A percentile compares a stretch with the other conserved stretches of the same genome.
These are phyloP conservation scores for Phoma sp. DNA, from an alignment of 2,329 filamentous ascomycete genomes.

Conservation along the genomic window DNA sequence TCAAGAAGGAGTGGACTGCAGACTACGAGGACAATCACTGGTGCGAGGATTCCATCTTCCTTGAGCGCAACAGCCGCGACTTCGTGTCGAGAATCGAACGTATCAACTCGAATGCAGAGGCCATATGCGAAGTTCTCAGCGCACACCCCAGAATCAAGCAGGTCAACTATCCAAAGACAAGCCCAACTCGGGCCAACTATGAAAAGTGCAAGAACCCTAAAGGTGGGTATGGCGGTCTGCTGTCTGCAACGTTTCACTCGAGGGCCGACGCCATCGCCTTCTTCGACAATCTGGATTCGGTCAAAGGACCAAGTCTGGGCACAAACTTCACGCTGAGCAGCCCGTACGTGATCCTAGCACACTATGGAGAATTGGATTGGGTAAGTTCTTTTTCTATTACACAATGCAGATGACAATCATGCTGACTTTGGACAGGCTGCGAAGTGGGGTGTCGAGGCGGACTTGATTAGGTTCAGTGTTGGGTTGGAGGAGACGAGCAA, in stretches of 20 bases:
- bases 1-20: slow-evolving; percentile 70
- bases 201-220: slow-evolving; percentile 75
- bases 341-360: slow-evolving; percentile 89
- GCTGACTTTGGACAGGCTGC: slow-evolving; percentile 59
- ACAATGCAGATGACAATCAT: background rate
- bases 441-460: slow-evolving; percentile 78
- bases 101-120: slow-evolving; percentile 85
- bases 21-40: slow-evolving; percentile 91
- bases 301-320: slow-evolving; percentile 92
- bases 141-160: slow-evolving; percentile 70
- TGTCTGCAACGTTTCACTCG: slow-evolving; percentile 81
- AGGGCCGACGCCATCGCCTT: slow-evolving; percentile 76
- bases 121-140: slow-evolving; percentile 74
- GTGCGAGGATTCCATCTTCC: slow-evolving; percentile 91
- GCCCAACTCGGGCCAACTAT: slow-evolving; percentile 72
- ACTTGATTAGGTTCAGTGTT: slow-evolving; percentile 85
- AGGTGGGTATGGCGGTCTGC: slow-evolving; percentile 87
- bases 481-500: slow-evolving; percentile 80
- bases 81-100: slow-evolving; percentile 82
- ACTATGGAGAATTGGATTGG: slow-evolving; percentile 94
- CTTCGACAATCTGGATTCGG: slow-evolving; percentile 83
- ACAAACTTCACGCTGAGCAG: slow-evolving; percentile 95
- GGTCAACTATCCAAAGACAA: slow-evolving; percentile 87
- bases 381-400: slow-evolving; percentile 47
- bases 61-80: slow-evolving; percentile 95